Conservation (phyloP, 441 rosid genomes). For the Euphorbia schlechtendalii region DNA sequence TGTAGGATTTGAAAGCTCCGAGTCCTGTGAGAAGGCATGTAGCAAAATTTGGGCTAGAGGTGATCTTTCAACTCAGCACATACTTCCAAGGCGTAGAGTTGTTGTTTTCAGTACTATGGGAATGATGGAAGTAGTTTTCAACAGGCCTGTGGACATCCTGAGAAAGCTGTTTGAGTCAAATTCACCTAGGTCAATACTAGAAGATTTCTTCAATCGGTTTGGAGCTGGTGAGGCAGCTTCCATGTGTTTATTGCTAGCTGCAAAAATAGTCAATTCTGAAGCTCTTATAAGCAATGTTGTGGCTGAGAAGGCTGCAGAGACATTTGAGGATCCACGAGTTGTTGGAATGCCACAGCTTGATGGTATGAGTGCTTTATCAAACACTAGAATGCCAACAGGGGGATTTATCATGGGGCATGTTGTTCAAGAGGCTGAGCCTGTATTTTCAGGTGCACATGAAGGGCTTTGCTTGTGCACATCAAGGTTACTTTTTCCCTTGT, state of each 20-base stretch:
- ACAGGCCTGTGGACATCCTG: slow-evolving; percentile 92
- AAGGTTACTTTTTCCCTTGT: slow-evolving; percentile 82
- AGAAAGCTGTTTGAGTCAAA: slow-evolving; percentile 84
- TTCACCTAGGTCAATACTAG: slow-evolving; percentile 74
- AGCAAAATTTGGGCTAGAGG: slow-evolving; percentile 95
- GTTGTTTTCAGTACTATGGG: slow-evolving; percentile 94
- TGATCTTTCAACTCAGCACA: slow-evolving; percentile 87
- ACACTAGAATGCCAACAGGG: slow-evolving; percentile 71
- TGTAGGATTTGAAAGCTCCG: slow-evolving; percentile 59
- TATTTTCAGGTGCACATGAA: slow-evolving; percentile 90
- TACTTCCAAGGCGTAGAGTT: slow-evolving; percentile 80
- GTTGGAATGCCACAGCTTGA: slow-evolving; percentile 97
- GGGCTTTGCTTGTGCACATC: slow-evolving; percentile 93
- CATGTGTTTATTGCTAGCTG: slow-evolving; percentile 95
- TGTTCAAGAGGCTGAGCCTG: slow-evolving; percentile 96
- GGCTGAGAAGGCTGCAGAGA: slow-evolving; percentile 94
- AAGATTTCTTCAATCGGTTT: slow-evolving; percentile 90
- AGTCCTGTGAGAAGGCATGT: slow-evolving; percentile 71
- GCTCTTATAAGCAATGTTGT: slow-evolving; percentile 60
- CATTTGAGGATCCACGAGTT: slow-evolving; percentile 91
- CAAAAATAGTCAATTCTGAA: slow-evolving; percentile 78
- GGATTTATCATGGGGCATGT: slow-evolving; percentile 99
- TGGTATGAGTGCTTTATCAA: slow-evolving; percentile 68
- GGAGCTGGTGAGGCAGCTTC: slow-evolving; percentile 99
- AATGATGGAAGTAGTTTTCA: slow-evolving; percentile 88